Percentiles rank a stretch among this genome's conserved stretches.
Evolutionary conservation across 768 basidiomycete genomes (phyloP).

Genomic region (Tulasnella sp.): DNA sequence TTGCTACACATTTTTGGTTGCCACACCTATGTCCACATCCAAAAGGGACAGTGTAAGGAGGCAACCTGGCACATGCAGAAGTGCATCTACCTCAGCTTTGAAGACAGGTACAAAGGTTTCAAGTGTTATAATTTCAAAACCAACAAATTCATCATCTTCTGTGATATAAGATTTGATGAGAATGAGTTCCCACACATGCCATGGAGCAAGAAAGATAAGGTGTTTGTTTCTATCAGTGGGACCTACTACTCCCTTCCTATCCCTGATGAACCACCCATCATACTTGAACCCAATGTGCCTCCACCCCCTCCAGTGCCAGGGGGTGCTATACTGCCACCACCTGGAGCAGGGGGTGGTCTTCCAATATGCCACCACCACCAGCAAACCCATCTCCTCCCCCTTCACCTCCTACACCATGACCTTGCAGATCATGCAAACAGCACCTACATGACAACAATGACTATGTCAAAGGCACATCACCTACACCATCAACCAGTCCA

Average conservation of each 20-base stretch:
- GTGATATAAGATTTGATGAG: slow-evolving; percentile 17
- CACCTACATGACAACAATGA: too few species aligned
- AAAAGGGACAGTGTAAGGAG: not conserved
- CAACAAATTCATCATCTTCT: not conserved
- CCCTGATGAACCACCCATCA: not conserved
- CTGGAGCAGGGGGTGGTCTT: too few species aligned
- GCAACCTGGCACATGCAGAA: not conserved
- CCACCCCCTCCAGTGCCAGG: not conserved
- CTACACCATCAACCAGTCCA: too few species aligned
- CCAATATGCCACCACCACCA: not conserved
- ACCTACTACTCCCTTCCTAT: not conserved
- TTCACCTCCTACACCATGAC: not conserved
- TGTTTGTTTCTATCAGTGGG: not conserved
- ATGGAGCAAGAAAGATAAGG: not conserved
- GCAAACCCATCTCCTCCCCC: not conserved
- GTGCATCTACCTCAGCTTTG: slow-evolving; percentile 19
- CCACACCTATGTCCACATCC: slow-evolving; percentile 1
- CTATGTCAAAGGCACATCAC: too few species aligned
- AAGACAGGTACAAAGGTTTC: slow-evolving; percentile 28
- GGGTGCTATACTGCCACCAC: too few species aligned
- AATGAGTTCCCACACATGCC: not conserved
- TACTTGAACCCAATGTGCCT: not conserved
- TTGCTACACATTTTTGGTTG: slow-evolving; percentile 6
- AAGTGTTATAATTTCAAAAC: slow-evolving; percentile 24
- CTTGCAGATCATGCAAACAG: not conserved